Base-by-base conservation (phyloP, 805 yeast species). In the Metschnikowia proteae region DNA sequence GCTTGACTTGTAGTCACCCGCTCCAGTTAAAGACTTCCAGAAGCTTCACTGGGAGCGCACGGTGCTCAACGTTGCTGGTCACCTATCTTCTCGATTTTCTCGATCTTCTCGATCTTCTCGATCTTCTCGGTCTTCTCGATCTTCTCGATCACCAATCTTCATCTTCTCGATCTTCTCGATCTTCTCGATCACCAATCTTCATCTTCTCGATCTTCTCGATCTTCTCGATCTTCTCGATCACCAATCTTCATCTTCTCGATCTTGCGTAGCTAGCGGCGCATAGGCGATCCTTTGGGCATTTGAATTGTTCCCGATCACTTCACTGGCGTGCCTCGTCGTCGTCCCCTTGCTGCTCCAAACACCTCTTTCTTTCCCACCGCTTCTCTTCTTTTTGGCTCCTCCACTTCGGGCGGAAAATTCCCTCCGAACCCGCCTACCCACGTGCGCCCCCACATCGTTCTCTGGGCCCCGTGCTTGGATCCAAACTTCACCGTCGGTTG, bases 21-120 rank as follows among this genome's bases (percentile, higher is more conserved):
- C 43, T 33, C 38, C 37, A 26, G n/a, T 26, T 42, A 42, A 42
- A 42, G 45, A 42, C 45, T 42, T 42, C 45, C 45, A 11, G 45
- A 42, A 42, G 45, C 45, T 42, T 42, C 32, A 25, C 28, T 30
- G 25, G 45, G 43, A 40, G 23, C 43, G 43, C 31, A 7, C 11
- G 36, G 43, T 40, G 36, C 43, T 23, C 38, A 17, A 25, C 22
- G 25, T 37, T 23, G 17, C 39, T 29, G 29, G 23, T 28, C 39
- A 37, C 30, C 30, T 1, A 28, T 28, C 6, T 6, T 6, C 30
- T 28, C 30, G 8, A 6, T 28, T 28, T 28, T 28, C 30, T 28
- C 30, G 3, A 8, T 6, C 30, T 28, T 28, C 9, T 28, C 30
- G 30, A 28, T 8, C 17, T 1, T 17, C 17, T 17, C 17, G 2